Base-by-base conservation (phyloP, 1,139 yeast species). In the Diutina scorzettiae region DNA sequence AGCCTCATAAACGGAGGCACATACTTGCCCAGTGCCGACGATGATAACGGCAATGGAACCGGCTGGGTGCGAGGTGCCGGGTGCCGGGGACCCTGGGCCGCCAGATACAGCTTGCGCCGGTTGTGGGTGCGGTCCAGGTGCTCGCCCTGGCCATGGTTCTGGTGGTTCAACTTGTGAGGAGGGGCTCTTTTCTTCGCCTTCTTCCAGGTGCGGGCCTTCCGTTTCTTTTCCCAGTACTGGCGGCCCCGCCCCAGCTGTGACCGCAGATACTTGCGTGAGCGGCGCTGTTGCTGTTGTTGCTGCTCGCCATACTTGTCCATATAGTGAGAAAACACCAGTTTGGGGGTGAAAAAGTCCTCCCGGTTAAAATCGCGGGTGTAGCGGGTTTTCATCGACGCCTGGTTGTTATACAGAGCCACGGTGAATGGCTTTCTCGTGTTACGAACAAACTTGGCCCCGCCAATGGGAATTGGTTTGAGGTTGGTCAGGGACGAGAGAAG, bases 291-390 rank as follows among this genome's bases (percentile, higher is more conserved):
- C 40, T 44, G 37, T 52, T 53, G 55, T 45, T 57, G 52, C 49
- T 62, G 56, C 47, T 67, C 77, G 32, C 77, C 76, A 48, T 77
- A 77, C 23, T 30, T 81, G 50, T 76, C 85, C 81, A 81, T 72
- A 53, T 80, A 81, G 51, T 78, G 81, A 48, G 74, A 75, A 51
- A 78, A 74, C 5, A 78, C 81, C 21, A 87, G 77, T 46, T 81
- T 82, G 2, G 93, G 93, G 2, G 93, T 81, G 54, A 81, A 81
- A 50, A 71, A 79, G 53, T 81, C 89, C 49, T 78, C 81, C 46
- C 89, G 68, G 51, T 73, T 75, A 53, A 75, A 80, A 57, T 24
- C 27, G 2, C 43, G 43, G n/a, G n/a, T n/a, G 30, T 45, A 37
- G 18, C 42, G 42, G 20, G 59, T 39, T 41, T 49, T 54, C 40